Conservation (phyloP, 1,139 yeast genomes). For the Wickerhamomyces sp. region DNA sequence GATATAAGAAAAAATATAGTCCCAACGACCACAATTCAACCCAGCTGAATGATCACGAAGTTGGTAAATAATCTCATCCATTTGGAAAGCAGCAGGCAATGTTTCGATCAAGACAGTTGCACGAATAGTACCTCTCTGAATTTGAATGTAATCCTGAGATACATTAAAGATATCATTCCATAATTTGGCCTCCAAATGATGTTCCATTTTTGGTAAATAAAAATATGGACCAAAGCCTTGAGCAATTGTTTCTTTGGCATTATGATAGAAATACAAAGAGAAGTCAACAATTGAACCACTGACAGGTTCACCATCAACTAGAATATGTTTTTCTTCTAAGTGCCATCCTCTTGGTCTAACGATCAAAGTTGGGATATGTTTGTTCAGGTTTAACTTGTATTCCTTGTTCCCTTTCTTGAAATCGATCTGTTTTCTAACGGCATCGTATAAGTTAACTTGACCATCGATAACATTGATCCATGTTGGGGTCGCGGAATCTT, state of each 20-base stretch:
- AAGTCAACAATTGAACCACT: constrained; percentile 74
- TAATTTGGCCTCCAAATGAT: constrained; percentile 71
- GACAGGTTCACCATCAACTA: constrained; percentile 71
- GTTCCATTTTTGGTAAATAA: constrained; percentile 78
- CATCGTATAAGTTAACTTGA: constrained; percentile 55
- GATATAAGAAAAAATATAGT: constrained; percentile 69
- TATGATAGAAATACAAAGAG: constrained; percentile 71
- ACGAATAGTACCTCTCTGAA: constrained; percentile 69
- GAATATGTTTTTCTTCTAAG: constrained; percentile 65
- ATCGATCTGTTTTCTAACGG: constrained; percentile 46
- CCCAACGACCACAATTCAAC: constrained; percentile 82
- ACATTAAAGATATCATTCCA: constrained; percentile 74
- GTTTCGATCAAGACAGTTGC: constrained; percentile 79
- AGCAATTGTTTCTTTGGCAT: constrained; percentile 54
- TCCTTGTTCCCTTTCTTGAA: constrained; percentile 46
- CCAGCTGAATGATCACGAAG: constrained; percentile 73
- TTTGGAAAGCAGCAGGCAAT: constrained; percentile 71
- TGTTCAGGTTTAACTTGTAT: constrained; percentile 52
- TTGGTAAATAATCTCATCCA: constrained; percentile 78
- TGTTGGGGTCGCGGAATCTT: constrained; percentile 60
- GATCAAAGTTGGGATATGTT: constrained; percentile 68
- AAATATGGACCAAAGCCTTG: constrained; percentile 75
- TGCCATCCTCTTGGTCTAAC: constrained; percentile 91
- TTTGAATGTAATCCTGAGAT: constrained; percentile 61
- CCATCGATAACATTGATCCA: constrained; percentile 52